Evolutionary conservation across 2,329 filamentous ascomycete species (phyloP).

Genomic region (Claviceps quebecensis): DNA sequence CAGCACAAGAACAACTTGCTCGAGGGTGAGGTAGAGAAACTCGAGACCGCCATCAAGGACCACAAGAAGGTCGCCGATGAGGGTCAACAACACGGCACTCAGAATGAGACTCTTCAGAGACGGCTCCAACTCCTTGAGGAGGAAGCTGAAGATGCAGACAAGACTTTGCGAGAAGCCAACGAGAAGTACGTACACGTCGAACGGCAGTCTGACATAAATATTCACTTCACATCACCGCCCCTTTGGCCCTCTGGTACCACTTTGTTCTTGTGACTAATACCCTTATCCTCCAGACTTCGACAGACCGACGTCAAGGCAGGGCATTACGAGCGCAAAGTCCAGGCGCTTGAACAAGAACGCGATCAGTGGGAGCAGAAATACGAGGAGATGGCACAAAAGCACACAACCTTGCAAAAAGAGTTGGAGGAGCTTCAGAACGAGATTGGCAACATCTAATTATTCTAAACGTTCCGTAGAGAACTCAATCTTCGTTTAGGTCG

Average conservation of each 20-base stretch:
- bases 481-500: conserved; percentile 8
- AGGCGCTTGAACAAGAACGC: conserved; percentile 81
- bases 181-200: conserved; percentile 64
- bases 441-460: conserved; percentile 76
- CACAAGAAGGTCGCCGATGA: conserved; percentile 77
- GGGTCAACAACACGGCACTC: conserved; percentile 67
- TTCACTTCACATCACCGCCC: background rate
- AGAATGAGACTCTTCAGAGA: conserved; percentile 84
- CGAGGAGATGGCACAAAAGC: conserved; percentile 93
- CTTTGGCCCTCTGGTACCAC: background rate
- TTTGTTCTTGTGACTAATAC: conserved; percentile 7
- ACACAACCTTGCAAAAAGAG: conserved; percentile 71
- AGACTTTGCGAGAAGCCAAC: conserved; percentile 90
- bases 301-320: conserved; percentile 99
- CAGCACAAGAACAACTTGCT: conserved; percentile 90
- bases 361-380: conserved; percentile 97
- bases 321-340: conserved; percentile 98
- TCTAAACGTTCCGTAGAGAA: conserved; percentile 6
- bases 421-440: conserved; percentile 80
- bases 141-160: conserved; percentile 92
- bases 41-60: conserved; percentile 71
- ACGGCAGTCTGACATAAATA: background rate
- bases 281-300: conserved; percentile 54
- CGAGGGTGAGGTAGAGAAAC: conserved; percentile 83
- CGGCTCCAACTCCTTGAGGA: conserved; percentile 94